Evolutionary conservation across 768 basidiomycete genomes (phyloP).

Genomic region (Paxillus rubicundulus): DNA sequence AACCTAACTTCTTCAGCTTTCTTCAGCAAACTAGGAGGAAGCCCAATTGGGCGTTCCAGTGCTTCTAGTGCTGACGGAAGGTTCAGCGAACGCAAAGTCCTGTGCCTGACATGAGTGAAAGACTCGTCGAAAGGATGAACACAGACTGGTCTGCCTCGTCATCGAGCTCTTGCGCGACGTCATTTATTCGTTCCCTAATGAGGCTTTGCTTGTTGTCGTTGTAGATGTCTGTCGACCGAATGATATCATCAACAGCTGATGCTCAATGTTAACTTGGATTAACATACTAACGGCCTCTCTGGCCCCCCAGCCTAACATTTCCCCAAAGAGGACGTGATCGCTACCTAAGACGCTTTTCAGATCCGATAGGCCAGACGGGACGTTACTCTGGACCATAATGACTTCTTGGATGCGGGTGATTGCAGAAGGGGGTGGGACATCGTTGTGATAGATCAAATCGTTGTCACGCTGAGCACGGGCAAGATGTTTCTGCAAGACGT

Average conservation of each 20-base stretch:
- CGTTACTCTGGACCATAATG: constrained; percentile 58
- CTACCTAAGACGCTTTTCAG: constrained; percentile 52
- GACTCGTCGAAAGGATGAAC: neutral
- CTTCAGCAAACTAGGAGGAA: constrained; percentile 83
- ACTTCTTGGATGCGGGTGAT: constrained; percentile 64
- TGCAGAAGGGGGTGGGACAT: constrained; percentile 70
- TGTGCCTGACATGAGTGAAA: constrained; percentile 29
- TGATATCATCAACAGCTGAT: neutral
- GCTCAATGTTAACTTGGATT: neutral
- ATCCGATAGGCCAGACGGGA: constrained; percentile 57
- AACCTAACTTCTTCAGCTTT: constrained; percentile 83
- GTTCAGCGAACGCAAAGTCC: constrained; percentile 66
- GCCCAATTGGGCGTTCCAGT: constrained; percentile 78
- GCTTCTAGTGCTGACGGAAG: constrained; percentile 87
- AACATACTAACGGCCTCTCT: constrained; percentile 80
- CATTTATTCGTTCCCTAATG: constrained; percentile 63
- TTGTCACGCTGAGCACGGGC: constrained; percentile 85
- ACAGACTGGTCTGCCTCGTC: constrained; percentile 59
- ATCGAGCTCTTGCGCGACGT: constrained; percentile 60
- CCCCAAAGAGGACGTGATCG: constrained; percentile 65
- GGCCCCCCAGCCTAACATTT: constrained; percentile 83
- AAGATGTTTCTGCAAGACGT: constrained; percentile 63
- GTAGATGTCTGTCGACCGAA: constrained; percentile 64
- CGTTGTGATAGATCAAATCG: constrained; percentile 91
- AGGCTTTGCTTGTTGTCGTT: constrained; percentile 74